Evolutionary conservation across 148 eudicot genomes (phyloP).

Genomic region (Persicaria maculosa): DNA sequence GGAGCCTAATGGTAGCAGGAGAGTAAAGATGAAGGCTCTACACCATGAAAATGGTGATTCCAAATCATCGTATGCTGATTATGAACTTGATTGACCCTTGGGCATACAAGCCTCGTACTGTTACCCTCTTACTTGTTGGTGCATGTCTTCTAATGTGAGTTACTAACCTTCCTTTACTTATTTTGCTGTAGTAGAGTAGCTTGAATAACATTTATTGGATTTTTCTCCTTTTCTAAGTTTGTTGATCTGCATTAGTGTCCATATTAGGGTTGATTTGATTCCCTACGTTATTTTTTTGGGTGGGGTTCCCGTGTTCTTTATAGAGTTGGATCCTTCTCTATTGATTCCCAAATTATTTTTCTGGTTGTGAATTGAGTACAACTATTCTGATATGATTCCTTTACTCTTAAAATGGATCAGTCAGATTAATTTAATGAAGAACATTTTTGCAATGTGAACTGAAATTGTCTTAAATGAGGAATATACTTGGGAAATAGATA

Average conservation of each 20-base stretch:
- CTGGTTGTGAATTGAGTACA: neutral
- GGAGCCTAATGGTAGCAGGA: constrained; percentile 47
- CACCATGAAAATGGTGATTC: constrained; percentile 51
- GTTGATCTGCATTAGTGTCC: neutral
- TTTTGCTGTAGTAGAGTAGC: neutral
- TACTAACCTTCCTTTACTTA: neutral
- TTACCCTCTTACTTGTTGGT: constrained; percentile 77
- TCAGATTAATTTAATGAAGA: constrained; percentile 1
- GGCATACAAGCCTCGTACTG: constrained; percentile 94
- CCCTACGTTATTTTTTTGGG: too few species aligned
- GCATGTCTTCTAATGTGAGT: constrained; percentile 96
- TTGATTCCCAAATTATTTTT: neutral
- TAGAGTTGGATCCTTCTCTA: neutral
- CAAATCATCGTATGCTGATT: constrained; percentile 34
- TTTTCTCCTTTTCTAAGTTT: neutral
- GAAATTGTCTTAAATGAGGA: neutral
- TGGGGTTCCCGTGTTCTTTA: too few species aligned
- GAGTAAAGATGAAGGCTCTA: constrained; percentile 24
- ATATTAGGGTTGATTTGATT: neutral
- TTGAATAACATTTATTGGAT: neutral
- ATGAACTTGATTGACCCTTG: constrained; percentile 97
- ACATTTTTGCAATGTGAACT: neutral
- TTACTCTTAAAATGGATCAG: neutral
- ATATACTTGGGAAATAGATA: neutral
- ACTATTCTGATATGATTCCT: constrained; percentile 2